A percentile compares a stretch with the other conserved stretches of the same genome.
Evolutionary conservation across 108 stramenopile genomes (phyloP).

Genomic region (Craspedostauros australis): DNA sequence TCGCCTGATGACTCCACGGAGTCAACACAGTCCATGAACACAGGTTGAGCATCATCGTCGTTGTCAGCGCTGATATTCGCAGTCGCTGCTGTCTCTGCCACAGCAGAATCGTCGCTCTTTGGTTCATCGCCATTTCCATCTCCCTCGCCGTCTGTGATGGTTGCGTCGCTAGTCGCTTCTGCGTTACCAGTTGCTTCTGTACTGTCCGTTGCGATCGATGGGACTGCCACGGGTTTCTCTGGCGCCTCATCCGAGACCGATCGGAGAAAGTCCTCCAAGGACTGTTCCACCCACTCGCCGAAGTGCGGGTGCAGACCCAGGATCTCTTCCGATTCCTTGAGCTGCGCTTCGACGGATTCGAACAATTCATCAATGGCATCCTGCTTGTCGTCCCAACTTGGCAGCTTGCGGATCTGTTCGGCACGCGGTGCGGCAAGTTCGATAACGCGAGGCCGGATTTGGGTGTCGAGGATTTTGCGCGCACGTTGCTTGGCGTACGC

Average conservation of each 20-base stretch:
- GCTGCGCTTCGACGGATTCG: conserved; percentile 51
- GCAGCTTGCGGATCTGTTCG: conserved; percentile 24
- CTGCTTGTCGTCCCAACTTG: conserved; percentile 51
- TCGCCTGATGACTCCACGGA: conserved; percentile 18
- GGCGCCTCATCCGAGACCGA: conserved; percentile 23
- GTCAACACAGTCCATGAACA: conserved; percentile 68
- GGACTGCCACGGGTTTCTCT: too few relatives aligned
- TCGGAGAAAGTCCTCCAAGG: conserved; percentile 54
- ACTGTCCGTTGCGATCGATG: background rate
- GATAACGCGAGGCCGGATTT: too few relatives aligned
- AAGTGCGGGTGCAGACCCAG: conserved; percentile 58
- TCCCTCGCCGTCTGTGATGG: conserved; percentile 10
- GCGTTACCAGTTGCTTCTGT: background rate
- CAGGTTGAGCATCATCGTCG: conserved; percentile 38
- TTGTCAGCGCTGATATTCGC: background rate
- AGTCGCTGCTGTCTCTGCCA: background rate
- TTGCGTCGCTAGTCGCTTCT: background rate
- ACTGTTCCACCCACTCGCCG: conserved; percentile 48
- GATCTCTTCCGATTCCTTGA: conserved; percentile 40
- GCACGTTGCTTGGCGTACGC: conserved; percentile 39
- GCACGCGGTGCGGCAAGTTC: conserved; percentile 37
- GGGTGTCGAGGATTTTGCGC: too few relatives aligned
- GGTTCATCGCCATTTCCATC: conserved; percentile 11
- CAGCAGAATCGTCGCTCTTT: background rate
- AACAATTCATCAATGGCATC: conserved; percentile 70